A percentile compares a stretch with the other conserved stretches of the same genome.
Conservation (phyloP, 208 protist species). For the Acanthamoeba royreba region DNA sequence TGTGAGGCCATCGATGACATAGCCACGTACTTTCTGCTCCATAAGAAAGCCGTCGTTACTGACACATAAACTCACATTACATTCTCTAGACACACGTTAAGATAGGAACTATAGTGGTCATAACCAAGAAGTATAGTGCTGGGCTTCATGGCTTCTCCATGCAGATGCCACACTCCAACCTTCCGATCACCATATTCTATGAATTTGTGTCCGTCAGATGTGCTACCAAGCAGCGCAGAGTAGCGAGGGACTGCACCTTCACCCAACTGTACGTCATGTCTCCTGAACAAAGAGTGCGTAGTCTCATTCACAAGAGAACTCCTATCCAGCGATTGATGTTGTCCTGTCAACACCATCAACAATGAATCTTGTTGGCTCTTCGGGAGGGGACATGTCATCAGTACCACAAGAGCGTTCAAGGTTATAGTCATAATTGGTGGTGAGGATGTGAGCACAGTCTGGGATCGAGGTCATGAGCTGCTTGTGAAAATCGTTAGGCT, state of each 20-base stretch:
- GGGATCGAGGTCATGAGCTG: not conserved
- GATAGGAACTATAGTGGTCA: not conserved
- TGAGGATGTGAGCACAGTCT: not conserved
- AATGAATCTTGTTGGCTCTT: not conserved
- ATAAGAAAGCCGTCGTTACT: not conserved
- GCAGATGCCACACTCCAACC: not conserved
- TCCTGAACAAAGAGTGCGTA: not conserved
- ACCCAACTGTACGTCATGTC: not conserved
- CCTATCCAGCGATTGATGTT: not conserved
- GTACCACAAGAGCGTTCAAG: not conserved
- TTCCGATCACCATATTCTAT: not conserved
- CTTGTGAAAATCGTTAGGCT: not conserved
- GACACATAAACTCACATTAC: no score
- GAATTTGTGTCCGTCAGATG: not conserved
- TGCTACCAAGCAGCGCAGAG: not conserved
- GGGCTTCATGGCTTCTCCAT: not conserved
- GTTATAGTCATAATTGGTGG: not conserved
- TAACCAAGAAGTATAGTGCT: not conserved
- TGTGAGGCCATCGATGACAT: not conserved
- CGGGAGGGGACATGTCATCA: not conserved
- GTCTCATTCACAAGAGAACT: not conserved
- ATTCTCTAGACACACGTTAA: not conserved
- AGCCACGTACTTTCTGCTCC: not conserved
- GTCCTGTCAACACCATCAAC: not conserved
- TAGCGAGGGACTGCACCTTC: not conserved